Base-by-base conservation (phyloP, 1,139 yeast species). In the Waltiozyma sp. region DNA sequence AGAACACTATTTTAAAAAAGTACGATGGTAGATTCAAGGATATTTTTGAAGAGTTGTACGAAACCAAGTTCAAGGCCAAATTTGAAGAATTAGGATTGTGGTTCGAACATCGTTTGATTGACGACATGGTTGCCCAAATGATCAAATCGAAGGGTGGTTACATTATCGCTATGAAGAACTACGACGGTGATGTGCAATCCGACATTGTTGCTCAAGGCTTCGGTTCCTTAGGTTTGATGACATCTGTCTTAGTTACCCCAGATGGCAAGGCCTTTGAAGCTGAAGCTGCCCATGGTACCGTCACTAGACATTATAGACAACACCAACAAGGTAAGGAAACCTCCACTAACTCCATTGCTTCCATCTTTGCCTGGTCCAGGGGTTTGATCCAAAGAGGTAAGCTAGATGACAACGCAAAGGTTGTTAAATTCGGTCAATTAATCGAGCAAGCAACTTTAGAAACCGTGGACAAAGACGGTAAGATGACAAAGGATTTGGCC, bases 111-210 rank as follows among this genome's bases (percentile, higher is more conserved):
- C 77, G 93, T 65, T 72, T 83, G 53, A 83, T 83, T 50, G 93
- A 83, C 61, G 93, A 83, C 61, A 83, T 83, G 89, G 93, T 83
- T 49, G 93, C 93, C 4, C 93, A 83, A 65, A 83, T 83, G 93
- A 67, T 83, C 60, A 83, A 83, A 62, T 81, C 89, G 24, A 80
- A 77, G 59, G 93, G 93, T 61, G 93, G 93, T 11, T 83, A 75
- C 59, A 77, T 83, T 53, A 80, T 83, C 71, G 93, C 93, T 40
- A 71, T 83, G 73, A 83, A 83, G 65, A 83, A 83, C 64, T 83
- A 83, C 59, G 93, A 83, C 61, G 93, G 93, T 64, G 93, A 83
- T 63, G 93, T 83, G 44, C 87, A 82, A 64, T 78, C 86, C 8
- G 93, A 83, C 61, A 81, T 83, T 54, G 89, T 83, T 44, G 93